Conservation (phyloP, 2,329 filamentous ascomycete species). For the Chaetoscypha palmicola region DNA sequence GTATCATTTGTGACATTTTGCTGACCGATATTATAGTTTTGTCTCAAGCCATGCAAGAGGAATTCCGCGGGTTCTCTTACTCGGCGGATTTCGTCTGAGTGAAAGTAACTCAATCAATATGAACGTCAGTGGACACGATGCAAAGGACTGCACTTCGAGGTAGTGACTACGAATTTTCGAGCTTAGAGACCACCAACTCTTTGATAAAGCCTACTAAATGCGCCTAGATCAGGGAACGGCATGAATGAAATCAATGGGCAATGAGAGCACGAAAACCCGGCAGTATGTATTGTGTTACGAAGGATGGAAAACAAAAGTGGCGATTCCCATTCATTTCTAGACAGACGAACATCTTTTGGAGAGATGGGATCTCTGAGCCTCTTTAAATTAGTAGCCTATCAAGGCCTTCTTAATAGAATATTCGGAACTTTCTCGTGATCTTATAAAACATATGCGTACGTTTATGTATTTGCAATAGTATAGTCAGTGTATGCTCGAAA, state of each 20-base stretch:
- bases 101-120: too few relatives aligned
- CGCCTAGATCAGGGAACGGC: background rate
- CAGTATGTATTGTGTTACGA: conserved; percentile 5
- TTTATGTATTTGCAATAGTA: too few relatives aligned
- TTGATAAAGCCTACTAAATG: background rate
- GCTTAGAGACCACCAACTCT: background rate
- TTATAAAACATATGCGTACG: too few relatives aligned
- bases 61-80: conserved; percentile 98
- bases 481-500: too few relatives aligned
- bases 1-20: background rate
- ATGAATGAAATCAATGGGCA: background rate
- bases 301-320: conserved; percentile 2
- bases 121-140: too few relatives aligned
- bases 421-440: conserved; percentile 4
- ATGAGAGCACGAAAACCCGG: background rate
- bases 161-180: background rate
- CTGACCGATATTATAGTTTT: conserved; percentile 54
- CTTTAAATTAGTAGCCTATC: conserved; percentile 17
- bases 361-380: conserved; percentile 2
- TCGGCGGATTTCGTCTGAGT: conserved; percentile 31
- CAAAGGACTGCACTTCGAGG: too few relatives aligned
- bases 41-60: conserved; percentile 98
- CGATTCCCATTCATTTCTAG: conserved; percentile 17
- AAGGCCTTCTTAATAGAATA: conserved; percentile 23
- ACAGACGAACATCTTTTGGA: conserved; percentile 7